A percentile compares a stretch with the other conserved stretches of the same genome.
phyloP scores from a whole-genome alignment of 306 rosid species.

The Hylodesmum podocarpum region DNA sequence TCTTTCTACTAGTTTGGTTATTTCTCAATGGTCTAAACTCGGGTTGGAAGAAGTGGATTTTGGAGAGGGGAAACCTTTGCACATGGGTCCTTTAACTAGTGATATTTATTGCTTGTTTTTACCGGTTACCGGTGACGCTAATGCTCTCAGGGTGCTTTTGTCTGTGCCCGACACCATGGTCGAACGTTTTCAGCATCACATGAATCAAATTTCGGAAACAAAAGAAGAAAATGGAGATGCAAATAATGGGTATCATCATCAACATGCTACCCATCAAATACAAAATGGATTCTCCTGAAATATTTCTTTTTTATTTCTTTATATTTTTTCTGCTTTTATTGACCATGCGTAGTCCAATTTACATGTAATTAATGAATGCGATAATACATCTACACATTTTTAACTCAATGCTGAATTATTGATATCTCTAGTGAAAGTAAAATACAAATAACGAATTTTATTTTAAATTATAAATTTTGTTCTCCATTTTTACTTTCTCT shows the following conservation, averaged over 20 bases:
- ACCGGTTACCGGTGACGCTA: slow-evolving; percentile 51
- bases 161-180: slow-evolving; percentile 61
- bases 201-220: slow-evolving; percentile 14
- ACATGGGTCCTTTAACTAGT: slow-evolving; percentile 70
- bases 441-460: too few relatives aligned
- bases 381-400: too few relatives aligned
- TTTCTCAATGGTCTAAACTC: slow-evolving; percentile 77
- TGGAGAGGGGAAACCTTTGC: slow-evolving; percentile 64
- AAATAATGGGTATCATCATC: slow-evolving; percentile 18
- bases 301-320: too few relatives aligned
- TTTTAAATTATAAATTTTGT: too few relatives aligned
- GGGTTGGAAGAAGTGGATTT: slow-evolving; percentile 81
- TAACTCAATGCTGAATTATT: too few relatives aligned
- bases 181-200: slow-evolving; percentile 47
- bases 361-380: background rate
- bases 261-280: slow-evolving; percentile 18
- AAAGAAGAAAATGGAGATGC: slow-evolving; percentile 7
- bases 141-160: slow-evolving; percentile 54
- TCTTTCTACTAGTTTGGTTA: slow-evolving; percentile 59
- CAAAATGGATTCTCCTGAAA: slow-evolving; percentile 21
- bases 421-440: too few relatives aligned
- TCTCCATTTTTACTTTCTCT: too few relatives aligned
- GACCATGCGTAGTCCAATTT: background rate
- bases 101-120: slow-evolving; percentile 81
- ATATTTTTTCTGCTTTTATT: too few relatives aligned